A percentile compares a stretch with the other conserved stretches of the same genome.
These are phyloP conservation scores for Celoporthe dispersa DNA, from an alignment of 2,329 filamentous ascomycete species.

Conservation along the genomic window DNA sequence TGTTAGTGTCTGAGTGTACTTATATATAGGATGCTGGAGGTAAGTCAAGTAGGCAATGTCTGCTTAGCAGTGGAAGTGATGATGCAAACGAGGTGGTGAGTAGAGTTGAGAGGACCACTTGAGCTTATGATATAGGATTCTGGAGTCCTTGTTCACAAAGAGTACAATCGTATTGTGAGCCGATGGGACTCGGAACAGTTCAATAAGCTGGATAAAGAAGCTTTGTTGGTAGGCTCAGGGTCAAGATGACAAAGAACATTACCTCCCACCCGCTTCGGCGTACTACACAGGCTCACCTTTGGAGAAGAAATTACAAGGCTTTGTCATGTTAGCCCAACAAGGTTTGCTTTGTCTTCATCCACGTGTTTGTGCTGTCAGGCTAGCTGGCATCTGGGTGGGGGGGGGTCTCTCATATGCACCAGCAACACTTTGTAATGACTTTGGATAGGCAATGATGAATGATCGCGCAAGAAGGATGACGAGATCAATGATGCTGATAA, in stretches of 20 bases:
- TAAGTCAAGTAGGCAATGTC: not conserved
- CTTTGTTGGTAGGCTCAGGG: not conserved
- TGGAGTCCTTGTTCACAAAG: not conserved
- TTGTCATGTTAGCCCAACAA: not conserved
- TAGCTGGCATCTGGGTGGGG: too few species aligned
- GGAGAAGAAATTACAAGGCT: not conserved
- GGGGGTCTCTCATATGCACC: too few species aligned
- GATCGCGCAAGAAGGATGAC: too few species aligned
- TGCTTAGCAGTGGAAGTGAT: not conserved
- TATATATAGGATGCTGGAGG: not conserved
- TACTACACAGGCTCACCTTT: not conserved
- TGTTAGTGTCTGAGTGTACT: not conserved
- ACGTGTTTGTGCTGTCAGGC: not conserved
- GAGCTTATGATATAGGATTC: not conserved
- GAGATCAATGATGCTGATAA: not conserved
- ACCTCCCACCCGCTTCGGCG: not conserved
- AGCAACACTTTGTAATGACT: too few species aligned
- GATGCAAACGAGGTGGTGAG: not conserved
- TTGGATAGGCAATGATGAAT: too few species aligned
- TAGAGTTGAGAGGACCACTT: not conserved
- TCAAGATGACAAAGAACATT: not conserved
- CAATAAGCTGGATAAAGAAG: not conserved
- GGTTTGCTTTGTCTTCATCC: not conserved
- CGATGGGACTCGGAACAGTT: not conserved
- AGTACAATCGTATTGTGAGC: not conserved